These are phyloP conservation scores for Aspergillus oerlinghausenensis DNA, from an alignment of 2,329 filamentous ascomycete genomes.

Conservation along the genomic window DNA sequence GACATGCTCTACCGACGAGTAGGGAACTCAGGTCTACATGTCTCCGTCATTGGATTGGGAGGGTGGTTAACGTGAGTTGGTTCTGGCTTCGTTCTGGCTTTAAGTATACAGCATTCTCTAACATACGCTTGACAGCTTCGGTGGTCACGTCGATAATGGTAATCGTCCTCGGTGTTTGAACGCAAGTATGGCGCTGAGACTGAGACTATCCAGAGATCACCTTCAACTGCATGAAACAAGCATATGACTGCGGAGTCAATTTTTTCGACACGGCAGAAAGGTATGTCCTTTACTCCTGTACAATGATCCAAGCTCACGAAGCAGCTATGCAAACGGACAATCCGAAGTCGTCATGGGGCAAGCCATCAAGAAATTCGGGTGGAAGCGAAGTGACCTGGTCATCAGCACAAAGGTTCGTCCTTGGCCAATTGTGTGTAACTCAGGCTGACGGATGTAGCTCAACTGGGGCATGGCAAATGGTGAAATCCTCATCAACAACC, in stretches of 20 bases:
- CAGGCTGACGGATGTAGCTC: slow-evolving; percentile 36
- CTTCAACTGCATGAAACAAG: slow-evolving; percentile 44
- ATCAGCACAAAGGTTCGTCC: slow-evolving; percentile 31
- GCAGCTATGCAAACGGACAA: slow-evolving; percentile 48
- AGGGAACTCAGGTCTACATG: slow-evolving; percentile 66
- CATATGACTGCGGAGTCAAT: slow-evolving; percentile 55
- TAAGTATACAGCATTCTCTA: background rate
- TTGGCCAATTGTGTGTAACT: background rate
- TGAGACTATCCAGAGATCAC: slow-evolving; percentile 17
- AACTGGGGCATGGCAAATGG: slow-evolving; percentile 61
- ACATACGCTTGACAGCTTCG: slow-evolving; percentile 38
- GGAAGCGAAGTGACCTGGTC: slow-evolving; percentile 52
- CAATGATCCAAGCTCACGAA: background rate
- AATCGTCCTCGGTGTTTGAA: slow-evolving; percentile 7
- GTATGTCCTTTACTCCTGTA: slow-evolving; percentile 3
- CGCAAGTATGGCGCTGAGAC: background rate
- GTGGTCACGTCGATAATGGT: slow-evolving; percentile 66
- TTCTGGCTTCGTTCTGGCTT: too few relatives aligned
- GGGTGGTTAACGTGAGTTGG: slow-evolving; percentile 36
- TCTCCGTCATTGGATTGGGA: slow-evolving; percentile 66
- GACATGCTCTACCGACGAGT: slow-evolving; percentile 68
- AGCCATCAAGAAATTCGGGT: slow-evolving; percentile 53
- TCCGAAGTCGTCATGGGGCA: slow-evolving; percentile 53
- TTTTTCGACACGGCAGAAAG: slow-evolving; percentile 56
- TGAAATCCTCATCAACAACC: slow-evolving; percentile 61